Conservation (phyloP, 306 rosid species). For the Boehmeria nivea region DNA sequence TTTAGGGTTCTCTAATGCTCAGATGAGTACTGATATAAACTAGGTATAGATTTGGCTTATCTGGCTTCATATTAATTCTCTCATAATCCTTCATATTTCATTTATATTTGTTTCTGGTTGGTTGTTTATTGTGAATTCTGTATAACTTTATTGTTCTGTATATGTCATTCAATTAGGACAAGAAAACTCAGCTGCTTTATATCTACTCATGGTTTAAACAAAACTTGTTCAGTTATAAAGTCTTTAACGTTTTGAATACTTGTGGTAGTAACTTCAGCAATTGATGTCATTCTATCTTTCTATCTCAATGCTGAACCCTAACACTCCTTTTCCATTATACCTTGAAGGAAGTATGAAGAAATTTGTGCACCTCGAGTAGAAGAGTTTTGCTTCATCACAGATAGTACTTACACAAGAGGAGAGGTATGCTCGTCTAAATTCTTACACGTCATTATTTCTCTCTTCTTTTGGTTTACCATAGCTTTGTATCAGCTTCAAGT, state of each 20-base stretch:
- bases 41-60: too few relatives aligned
- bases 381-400: slow-evolving; percentile 84
- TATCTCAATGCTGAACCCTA: slow-evolving; percentile 13
- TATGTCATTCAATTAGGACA: too few relatives aligned
- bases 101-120: too few relatives aligned
- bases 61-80: too few relatives aligned
- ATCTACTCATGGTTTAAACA: too few relatives aligned
- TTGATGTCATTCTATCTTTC: slow-evolving; percentile 3
- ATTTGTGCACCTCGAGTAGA: slow-evolving; percentile 70
- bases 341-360: slow-evolving; percentile 80
- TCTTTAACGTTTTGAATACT: slow-evolving; percentile 4
- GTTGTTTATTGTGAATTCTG: too few relatives aligned
- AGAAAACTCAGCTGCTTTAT: too few relatives aligned
- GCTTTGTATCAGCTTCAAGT: neutral
- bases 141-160: too few relatives aligned
- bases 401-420: slow-evolving; percentile 62
- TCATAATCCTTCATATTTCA: too few relatives aligned
- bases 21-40: too few relatives aligned
- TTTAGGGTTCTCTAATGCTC: too few relatives aligned
- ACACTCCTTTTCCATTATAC: slow-evolving; percentile 25
- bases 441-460: neutral
- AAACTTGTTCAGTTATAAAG: neutral
- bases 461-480: neutral
- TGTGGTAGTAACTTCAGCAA: slow-evolving; percentile 12
- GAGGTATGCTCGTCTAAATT: slow-evolving; percentile 41